A percentile compares a stretch with the other conserved stretches of the same genome.
Evolutionary conservation across 2,329 filamentous ascomycete genomes (phyloP).

Genomic region (Talaromyces piceae): DNA sequence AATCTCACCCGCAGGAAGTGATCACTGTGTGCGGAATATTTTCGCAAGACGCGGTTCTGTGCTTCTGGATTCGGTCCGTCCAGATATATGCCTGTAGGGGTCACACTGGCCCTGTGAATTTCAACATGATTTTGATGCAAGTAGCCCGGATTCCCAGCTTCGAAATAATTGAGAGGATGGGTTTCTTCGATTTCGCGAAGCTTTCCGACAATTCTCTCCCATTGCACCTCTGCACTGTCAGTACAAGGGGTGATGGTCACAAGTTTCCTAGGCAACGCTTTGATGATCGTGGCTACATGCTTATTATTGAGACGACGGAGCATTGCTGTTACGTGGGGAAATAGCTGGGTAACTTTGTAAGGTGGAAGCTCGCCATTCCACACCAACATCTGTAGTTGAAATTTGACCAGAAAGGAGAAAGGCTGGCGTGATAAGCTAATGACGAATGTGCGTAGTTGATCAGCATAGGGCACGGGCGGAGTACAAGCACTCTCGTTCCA

Average conservation of each 20-base stretch:
- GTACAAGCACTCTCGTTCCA: slow-evolving; percentile 15
- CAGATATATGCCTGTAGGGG: slow-evolving; percentile 50
- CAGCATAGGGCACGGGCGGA: slow-evolving; percentile 9
- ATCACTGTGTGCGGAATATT: slow-evolving; percentile 19
- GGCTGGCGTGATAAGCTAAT: slow-evolving; percentile 7
- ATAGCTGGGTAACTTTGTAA: slow-evolving; percentile 40
- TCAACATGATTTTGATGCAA: slow-evolving; percentile 34
- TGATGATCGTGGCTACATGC: slow-evolving; percentile 49
- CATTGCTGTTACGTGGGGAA: slow-evolving; percentile 36
- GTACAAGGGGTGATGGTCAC: slow-evolving; percentile 48
- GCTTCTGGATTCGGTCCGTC: slow-evolving; percentile 49
- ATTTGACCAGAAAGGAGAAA: slow-evolving; percentile 50
- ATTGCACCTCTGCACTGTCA: slow-evolving; percentile 37
- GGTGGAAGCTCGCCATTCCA: slow-evolving; percentile 58
- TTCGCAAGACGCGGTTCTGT: slow-evolving; percentile 23
- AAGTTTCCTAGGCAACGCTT: slow-evolving; percentile 46
- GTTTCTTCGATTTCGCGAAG: slow-evolving; percentile 36
- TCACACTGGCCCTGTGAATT: slow-evolving; percentile 52
- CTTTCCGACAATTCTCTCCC: slow-evolving; percentile 35
- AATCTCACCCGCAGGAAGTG: slow-evolving; percentile 21
- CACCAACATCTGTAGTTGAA: slow-evolving; percentile 57
- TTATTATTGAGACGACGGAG: slow-evolving; percentile 21
- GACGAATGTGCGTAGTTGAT: slow-evolving; percentile 13
- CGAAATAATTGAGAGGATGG: slow-evolving; percentile 5
- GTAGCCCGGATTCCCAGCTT: slow-evolving; percentile 7